Conservation (phyloP, 208 protist species). For the Crithidia acanthocephali region DNA sequence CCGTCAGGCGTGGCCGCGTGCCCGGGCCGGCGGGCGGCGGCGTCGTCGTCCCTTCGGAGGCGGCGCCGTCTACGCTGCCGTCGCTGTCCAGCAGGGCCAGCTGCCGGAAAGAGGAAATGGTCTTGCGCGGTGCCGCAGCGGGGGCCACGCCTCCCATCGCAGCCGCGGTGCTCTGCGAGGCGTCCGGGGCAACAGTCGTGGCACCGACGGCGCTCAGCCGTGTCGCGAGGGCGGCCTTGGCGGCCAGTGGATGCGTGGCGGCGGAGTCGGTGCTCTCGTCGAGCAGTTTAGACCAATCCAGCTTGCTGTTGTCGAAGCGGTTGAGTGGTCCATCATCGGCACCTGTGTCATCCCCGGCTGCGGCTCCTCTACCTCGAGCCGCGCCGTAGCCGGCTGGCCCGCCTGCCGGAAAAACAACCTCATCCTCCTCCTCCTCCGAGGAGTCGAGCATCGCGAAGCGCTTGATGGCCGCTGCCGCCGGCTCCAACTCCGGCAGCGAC, state of each 20-base stretch:
- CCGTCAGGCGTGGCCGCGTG: not conserved
- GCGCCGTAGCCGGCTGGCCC: not conserved
- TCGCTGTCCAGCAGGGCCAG: conserved; percentile 5
- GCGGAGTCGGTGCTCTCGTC: conserved; percentile 23
- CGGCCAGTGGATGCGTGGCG: not conserved
- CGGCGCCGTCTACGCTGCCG: not conserved
- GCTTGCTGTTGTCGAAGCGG: conserved; percentile 7
- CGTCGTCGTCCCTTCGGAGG: not conserved
- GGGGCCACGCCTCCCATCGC: not conserved
- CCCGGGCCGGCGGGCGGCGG: not conserved
- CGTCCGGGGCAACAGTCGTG: not conserved
- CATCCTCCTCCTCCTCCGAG: conserved; percentile 7
- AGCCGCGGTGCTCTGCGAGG: not conserved
- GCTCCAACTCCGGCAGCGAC: not conserved
- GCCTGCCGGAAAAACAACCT: too few relatives aligned
- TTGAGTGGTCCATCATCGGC: not conserved
- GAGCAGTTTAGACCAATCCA: conserved; percentile 21
- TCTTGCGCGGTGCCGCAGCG: not conserved
- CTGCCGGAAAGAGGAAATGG: not conserved
- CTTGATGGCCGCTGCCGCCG: conserved; percentile 16
- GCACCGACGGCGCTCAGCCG: not conserved
- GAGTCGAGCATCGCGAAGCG: conserved; percentile 39
- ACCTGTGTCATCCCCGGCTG: not conserved
- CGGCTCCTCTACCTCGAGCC: not conserved
- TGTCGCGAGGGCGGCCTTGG: not conserved